These are phyloP conservation scores for Piper longum DNA, from an alignment of 164 flowering plant genomes.

Conservation along the genomic window DNA sequence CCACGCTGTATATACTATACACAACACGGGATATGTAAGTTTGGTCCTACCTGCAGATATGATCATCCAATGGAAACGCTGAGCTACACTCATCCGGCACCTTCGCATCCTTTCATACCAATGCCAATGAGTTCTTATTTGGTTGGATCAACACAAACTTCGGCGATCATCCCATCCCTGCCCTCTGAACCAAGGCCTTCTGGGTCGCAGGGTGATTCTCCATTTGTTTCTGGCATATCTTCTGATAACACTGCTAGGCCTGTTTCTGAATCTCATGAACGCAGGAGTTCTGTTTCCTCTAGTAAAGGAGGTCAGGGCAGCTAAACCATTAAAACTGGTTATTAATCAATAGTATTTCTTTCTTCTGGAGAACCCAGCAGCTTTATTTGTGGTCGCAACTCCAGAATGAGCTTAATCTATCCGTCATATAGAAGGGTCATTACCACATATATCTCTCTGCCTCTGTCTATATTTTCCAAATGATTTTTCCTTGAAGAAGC, in stretches of 20 bases:
- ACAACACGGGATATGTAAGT: conserved; percentile 74
- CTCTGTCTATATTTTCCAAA: not conserved
- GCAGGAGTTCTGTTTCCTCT: conserved; percentile 26
- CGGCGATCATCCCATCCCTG: conserved; percentile 71
- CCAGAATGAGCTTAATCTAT: not conserved
- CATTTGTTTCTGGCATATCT: conserved; percentile 26
- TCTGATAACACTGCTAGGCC: conserved; percentile 47
- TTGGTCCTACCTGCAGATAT: conserved; percentile 73
- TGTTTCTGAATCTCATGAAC: conserved; percentile 24
- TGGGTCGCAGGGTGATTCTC: conserved; percentile 32
- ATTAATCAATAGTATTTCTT: not conserved
- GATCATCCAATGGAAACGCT: conserved; percentile 70
- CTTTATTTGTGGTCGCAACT: not conserved
- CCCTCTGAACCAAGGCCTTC: conserved; percentile 66
- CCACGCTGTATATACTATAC: conserved; percentile 53
- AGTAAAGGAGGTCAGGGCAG: conserved; percentile 15
- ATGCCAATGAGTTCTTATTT: conserved; percentile 92
- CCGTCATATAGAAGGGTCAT: not conserved
- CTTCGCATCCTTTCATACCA: conserved; percentile 49
- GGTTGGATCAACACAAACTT: conserved; percentile 55
- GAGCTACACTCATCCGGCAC: conserved; percentile 87
- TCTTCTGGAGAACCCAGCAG: not conserved
- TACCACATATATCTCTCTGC: not conserved
- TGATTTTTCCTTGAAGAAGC: not conserved
- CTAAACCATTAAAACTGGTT: conserved; percentile 26